These are phyloP conservation scores for Nissolia schottii DNA, from an alignment of 306 rosid genomes.

Conservation along the genomic window DNA sequence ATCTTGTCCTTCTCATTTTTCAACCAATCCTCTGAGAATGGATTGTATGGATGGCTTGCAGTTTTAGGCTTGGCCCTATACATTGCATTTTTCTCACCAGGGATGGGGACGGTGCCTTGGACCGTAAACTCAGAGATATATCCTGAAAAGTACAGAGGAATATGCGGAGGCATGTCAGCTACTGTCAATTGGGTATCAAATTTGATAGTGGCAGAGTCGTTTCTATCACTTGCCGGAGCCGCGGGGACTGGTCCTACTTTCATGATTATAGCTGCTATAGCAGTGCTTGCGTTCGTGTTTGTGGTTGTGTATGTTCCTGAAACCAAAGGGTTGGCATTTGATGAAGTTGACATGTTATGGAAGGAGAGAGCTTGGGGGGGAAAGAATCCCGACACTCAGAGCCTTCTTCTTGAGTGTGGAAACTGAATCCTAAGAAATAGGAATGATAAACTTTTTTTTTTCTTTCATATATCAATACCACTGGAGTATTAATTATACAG, in stretches of 20 bases:
- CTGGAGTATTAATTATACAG: too few species aligned
- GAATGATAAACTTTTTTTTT: background rate
- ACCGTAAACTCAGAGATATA: conserved; percentile 88
- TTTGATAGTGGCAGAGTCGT: conserved; percentile 69
- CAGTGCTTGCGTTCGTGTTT: conserved; percentile 59
- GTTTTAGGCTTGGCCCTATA: conserved; percentile 66
- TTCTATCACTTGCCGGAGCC: conserved; percentile 65
- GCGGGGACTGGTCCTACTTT: conserved; percentile 74
- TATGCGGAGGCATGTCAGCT: conserved; percentile 94
- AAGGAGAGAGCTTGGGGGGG: conserved; percentile 82
- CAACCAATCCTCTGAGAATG: conserved; percentile 43
- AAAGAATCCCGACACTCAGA: conserved; percentile 33
- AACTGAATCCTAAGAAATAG: conserved; percentile 17
- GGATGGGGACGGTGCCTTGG: conserved; percentile 98
- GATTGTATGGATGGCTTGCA: conserved; percentile 64
- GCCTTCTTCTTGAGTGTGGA: conserved; percentile 54
- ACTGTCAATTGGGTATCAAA: conserved; percentile 89
- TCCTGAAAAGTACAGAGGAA: conserved; percentile 76
- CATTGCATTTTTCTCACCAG: conserved; percentile 74
- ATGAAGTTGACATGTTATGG: conserved; percentile 89
- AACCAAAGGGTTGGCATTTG: conserved; percentile 85
- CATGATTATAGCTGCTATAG: conserved; percentile 61
- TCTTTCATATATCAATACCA: background rate
- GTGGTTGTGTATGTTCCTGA: conserved; percentile 65
- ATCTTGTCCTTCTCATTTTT: conserved; percentile 56